phyloP scores from a whole-genome alignment of 371 early-diverging fungal species.

The Dinochytrium kinnereticum region DNA sequence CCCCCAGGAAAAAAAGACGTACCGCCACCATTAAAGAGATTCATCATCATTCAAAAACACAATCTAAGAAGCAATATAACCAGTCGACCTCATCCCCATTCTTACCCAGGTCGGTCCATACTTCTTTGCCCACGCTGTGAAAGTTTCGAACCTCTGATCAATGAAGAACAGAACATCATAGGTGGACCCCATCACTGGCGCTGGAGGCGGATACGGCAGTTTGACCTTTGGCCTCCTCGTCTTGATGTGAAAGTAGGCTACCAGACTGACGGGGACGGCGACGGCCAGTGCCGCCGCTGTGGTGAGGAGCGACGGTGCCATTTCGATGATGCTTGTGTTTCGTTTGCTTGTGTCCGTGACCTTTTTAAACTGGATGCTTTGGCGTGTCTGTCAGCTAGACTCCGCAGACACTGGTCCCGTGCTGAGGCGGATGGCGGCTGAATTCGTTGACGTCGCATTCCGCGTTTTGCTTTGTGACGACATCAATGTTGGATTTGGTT shows the following conservation, averaged over 20 bases:
- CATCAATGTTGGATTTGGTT: too few relatives aligned
- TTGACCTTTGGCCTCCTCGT: neutral
- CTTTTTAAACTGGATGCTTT: too few relatives aligned
- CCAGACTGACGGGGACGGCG: neutral
- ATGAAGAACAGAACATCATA: neutral
- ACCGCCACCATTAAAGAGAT: neutral
- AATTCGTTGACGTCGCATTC: too few relatives aligned
- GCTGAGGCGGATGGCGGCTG: too few relatives aligned
- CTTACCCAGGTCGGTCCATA: too few relatives aligned
- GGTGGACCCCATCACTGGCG: neutral
- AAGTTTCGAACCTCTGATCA: too few relatives aligned
- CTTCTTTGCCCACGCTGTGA: neutral
- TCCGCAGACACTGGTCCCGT: too few relatives aligned
- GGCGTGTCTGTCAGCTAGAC: too few relatives aligned
- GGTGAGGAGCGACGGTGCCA: too few relatives aligned
- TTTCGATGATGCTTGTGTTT: neutral
- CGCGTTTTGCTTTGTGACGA: too few relatives aligned
- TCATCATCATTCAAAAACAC: neutral
- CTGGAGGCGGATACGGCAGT: neutral
- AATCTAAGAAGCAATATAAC: too few relatives aligned
- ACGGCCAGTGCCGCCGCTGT: neutral
- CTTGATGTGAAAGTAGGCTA: slow-evolving; percentile 6
- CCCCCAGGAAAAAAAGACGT: neutral
- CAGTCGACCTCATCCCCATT: too few relatives aligned
- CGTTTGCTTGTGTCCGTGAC: neutral